A percentile compares a stretch with the other conserved stretches of the same genome.
phyloP scores from a whole-genome alignment of 139 green algal species.

The Chlorella sp. region DNA sequence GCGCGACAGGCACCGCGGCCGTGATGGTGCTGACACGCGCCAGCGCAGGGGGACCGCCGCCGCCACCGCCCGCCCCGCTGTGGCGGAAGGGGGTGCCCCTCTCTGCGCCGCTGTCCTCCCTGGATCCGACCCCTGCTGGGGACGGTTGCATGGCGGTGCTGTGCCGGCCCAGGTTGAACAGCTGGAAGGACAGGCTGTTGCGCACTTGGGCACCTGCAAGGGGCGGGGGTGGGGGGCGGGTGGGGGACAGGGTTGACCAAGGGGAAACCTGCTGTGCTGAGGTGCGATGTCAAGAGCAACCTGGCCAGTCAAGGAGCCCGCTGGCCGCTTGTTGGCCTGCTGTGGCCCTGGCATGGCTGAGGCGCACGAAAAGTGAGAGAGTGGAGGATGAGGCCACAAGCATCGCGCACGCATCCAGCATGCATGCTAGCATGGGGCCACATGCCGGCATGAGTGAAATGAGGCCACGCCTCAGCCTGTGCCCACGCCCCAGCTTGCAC shows the following conservation, averaged over 20 bases:
- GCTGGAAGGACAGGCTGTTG: not conserved
- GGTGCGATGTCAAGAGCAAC: too few relatives aligned
- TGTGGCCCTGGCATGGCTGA: not conserved
- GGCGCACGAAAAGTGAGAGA: not conserved
- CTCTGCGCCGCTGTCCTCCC: not conserved
- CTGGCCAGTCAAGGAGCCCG: too few relatives aligned
- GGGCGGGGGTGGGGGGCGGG: not conserved
- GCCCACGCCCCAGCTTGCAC: too few relatives aligned
- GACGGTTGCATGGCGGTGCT: not conserved
- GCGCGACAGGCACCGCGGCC: not conserved
- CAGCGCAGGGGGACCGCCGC: not conserved
- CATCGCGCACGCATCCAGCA: too few relatives aligned
- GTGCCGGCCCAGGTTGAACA: not conserved
- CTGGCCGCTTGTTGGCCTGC: not conserved
- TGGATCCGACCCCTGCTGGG: not conserved
- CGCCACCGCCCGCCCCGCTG: not conserved
- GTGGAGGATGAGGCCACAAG: not conserved
- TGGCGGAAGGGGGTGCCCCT: not conserved
- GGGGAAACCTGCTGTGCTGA: not conserved
- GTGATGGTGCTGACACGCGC: conserved; percentile 8
- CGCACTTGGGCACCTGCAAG: not conserved
- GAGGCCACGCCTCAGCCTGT: not conserved
- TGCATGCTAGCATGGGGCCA: too few relatives aligned
- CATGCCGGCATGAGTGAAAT: not conserved
- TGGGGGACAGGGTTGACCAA: not conserved